Conservation (phyloP, 2,329 filamentous ascomycete species). For the Drechslerella coelobrocha region DNA sequence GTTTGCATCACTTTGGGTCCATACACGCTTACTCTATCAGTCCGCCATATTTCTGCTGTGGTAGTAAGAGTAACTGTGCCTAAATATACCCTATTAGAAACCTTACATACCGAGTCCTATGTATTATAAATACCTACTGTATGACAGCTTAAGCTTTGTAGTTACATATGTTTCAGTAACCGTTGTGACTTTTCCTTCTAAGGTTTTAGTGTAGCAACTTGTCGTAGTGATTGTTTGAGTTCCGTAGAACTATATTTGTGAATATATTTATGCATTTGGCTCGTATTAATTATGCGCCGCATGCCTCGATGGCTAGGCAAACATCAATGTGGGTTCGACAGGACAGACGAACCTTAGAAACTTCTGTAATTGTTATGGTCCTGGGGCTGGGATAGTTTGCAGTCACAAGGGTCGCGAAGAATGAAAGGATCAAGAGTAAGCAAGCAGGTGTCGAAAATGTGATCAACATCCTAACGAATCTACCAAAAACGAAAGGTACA, state of each 20-base stretch:
- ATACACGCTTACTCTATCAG: constrained; percentile 3
- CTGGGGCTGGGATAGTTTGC: constrained; percentile 5
- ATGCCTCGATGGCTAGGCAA: background rate
- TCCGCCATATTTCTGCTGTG: no score
- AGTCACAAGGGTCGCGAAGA: constrained; percentile 27
- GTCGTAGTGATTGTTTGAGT: constrained; percentile 31
- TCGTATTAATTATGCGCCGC: no score
- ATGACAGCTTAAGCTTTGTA: constrained; percentile 30
- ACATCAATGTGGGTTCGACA: background rate
- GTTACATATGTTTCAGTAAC: constrained; percentile 20
- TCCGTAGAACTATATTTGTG: constrained; percentile 9
- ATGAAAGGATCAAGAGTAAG: constrained; percentile 23
- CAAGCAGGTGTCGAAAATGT: constrained; percentile 22
- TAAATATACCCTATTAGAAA: constrained; percentile 13
- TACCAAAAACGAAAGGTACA: no score
- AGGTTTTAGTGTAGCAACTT: constrained; percentile 35
- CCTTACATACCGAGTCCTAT: background rate
- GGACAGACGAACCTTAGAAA: constrained; percentile 21
- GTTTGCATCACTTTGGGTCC: background rate
- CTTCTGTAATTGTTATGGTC: constrained; percentile 27
- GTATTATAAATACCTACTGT: constrained; percentile 17
- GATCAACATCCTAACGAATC: no score
- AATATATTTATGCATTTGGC: constrained; percentile 3
- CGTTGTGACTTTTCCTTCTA: constrained; percentile 17
- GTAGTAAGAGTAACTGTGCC: constrained; percentile 25